Base-by-base conservation (phyloP, 192 early-diverging fungal genomes). In the Umbelopsis sp. region DNA sequence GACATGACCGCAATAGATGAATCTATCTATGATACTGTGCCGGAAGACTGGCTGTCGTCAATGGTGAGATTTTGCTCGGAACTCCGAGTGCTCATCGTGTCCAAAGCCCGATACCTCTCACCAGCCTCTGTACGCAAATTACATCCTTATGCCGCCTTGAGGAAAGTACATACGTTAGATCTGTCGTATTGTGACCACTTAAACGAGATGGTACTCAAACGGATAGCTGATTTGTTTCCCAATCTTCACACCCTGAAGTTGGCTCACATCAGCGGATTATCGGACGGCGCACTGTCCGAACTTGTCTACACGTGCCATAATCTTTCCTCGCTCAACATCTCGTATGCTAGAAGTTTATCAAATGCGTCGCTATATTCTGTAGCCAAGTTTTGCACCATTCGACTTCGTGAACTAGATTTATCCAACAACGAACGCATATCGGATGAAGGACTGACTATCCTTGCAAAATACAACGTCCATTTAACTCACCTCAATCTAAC, bases 341-440 rank as follows among this genome's bases (percentile, higher is more conserved):
- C 55, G 13, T 61, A 61, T 16, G 55, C 55, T 12, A 61, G 33
- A 61, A 61, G 55, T 61, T 35, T 61, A 25, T 35, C 55, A 0
- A 61, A 61, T 35, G 30, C 55, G 13, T 61, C 55, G 1, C 35
- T 61, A 33, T 61, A 61, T 35, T 61, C 55, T 4, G 55, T 61
- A 16, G 55, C 55, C 11, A 61, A 61, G 25, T 61, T 61, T 4
- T 61, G 55, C 33, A 61, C 55, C 11, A 61, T 61, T n/a, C 55
- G 55, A 6, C 55, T 61, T 16, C 55, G 55, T 8, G 55, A 61
- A 30, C 30, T 61, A 16, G 55, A 61, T 12, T 30, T 61, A 61
- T 61, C 55, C 27, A 25, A 61, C 55, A 61, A 61, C 15, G 55
- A 61, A 33, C 55, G 55, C 30, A 61, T 61, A 35, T 61, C 55